A percentile compares a stretch with the other conserved stretches of the same genome.
phyloP scores from a whole-genome alignment of 192 early-diverging fungal species.

The Umbelopsis ramanniana region DNA sequence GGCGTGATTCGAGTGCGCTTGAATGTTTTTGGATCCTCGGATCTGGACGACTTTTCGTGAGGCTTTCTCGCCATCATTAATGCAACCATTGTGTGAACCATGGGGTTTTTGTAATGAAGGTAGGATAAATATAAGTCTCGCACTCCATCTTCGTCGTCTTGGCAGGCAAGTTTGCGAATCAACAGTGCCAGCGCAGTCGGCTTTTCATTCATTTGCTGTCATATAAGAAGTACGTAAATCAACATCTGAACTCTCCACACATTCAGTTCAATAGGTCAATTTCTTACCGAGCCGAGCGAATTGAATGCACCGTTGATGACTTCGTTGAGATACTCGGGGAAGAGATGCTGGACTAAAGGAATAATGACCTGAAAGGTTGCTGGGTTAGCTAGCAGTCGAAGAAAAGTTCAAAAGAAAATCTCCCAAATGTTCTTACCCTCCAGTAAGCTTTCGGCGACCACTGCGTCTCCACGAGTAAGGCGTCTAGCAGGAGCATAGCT shows the following conservation, averaged over 20 bases:
- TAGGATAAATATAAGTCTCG: too few relatives aligned
- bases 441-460: neutral
- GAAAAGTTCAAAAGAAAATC: neutral
- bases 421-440: neutral
- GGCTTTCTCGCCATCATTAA: too few relatives aligned
- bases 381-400: neutral
- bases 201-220: too few relatives aligned
- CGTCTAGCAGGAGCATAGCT: slow-evolving; percentile 6
- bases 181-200: too few relatives aligned
- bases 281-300: neutral
- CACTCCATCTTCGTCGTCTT: too few relatives aligned
- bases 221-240: too few relatives aligned
- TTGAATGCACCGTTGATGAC: neutral
- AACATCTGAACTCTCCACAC: neutral
- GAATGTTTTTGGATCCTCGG: too few relatives aligned
- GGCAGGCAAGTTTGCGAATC: too few relatives aligned
- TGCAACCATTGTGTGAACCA: too few relatives aligned
- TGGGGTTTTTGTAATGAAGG: too few relatives aligned
- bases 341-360: neutral
- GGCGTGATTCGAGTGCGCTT: too few relatives aligned
- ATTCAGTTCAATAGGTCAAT: neutral
- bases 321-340: neutral
- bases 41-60: too few relatives aligned
- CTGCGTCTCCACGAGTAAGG: neutral
- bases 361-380: neutral